Evolutionary conservation across 2,329 filamentous ascomycete genomes (phyloP), one percentile per base, ranked within the genome.

Genomic region (Neopestalotiopsis rosae): DNA sequence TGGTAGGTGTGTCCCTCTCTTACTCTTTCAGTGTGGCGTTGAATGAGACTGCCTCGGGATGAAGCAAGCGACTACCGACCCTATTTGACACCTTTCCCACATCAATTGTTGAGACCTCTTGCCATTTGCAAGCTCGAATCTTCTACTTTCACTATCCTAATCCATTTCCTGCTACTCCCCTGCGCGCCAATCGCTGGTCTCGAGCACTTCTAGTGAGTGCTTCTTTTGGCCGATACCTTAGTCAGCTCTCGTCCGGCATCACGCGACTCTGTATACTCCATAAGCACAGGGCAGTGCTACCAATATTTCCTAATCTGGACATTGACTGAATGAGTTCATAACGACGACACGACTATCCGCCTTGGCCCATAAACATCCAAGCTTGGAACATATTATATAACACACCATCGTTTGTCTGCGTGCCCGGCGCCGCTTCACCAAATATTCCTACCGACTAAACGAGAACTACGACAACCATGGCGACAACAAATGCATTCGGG

Each of bases 401-500:
- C 7, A 9, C 10, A 2, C 20, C 45, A 6, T 4, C 3, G 20
- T 34, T 5, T 14, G 59, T 13, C 40, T 20, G 59, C 32, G 32
- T 34, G 30, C 32, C 59, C 34, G 32, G 12, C 5, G 59, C 34
- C 34, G 30, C 57, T 24, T 30, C 14, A 34, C 24, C 57, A 12
- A 40, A 32, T 4, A 62, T 13, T n/a, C 59, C 49, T n/a, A 7
- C 17, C 40, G 59, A 2, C 24, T n/a, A 40, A 7, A 52, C 45
- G 17, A 52, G 34, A 52, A 52, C 9, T 6, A 24, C 45, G 45
- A 38, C 34, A 38, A 64, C 52, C 67, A 87, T 87, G 85, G 77
- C 82, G 63, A 76, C 81, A n/a, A 72, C 78, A 61, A 79, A 79
- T 71, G 74, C 76, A 13, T 84, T 84, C 69, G 82, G 81, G 67